Evolutionary conservation across 345 rosid species (phyloP).

Genomic region (Eucalyptus pumila): DNA sequence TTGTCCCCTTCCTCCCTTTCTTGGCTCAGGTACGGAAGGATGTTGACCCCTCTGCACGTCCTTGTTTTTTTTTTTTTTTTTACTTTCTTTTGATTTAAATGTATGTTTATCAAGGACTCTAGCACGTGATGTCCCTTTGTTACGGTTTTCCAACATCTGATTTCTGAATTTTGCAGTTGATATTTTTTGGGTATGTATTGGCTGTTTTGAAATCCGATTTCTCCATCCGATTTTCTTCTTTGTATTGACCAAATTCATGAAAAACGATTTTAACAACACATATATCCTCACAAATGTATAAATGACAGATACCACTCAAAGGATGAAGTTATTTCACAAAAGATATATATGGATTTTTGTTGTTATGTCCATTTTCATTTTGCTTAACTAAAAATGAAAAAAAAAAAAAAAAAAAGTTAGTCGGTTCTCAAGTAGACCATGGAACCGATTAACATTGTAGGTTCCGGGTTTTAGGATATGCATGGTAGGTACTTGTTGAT

Average conservation of each 20-base stretch:
- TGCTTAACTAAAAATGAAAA: no score
- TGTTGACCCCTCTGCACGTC: neutral
- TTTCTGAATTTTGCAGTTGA: neutral
- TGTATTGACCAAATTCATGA: constrained; percentile 81
- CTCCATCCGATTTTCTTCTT: no score
- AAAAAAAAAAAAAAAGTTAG: no score
- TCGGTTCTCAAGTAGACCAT: fast-evolving
- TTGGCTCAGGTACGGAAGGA: neutral
- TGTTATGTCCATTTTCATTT: no score
- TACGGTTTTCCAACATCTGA: neutral
- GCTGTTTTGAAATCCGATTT: neutral
- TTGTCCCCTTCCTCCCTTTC: neutral
- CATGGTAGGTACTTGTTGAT: no score
- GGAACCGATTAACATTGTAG: neutral
- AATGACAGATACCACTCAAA: neutral
- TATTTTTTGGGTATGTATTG: neutral
- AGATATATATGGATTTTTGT: neutral
- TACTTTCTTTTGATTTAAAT: neutral
- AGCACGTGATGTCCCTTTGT: neutral
- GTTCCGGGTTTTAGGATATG: fast-evolving
- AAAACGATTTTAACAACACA: constrained; percentile 42
- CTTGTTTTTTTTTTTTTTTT: neutral
- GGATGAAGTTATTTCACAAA: neutral
- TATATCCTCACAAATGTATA: neutral
- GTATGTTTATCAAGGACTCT: neutral